Conservation (phyloP, 1,284 basidiomycete species). For the Stygiomarasmius scandens region DNA sequence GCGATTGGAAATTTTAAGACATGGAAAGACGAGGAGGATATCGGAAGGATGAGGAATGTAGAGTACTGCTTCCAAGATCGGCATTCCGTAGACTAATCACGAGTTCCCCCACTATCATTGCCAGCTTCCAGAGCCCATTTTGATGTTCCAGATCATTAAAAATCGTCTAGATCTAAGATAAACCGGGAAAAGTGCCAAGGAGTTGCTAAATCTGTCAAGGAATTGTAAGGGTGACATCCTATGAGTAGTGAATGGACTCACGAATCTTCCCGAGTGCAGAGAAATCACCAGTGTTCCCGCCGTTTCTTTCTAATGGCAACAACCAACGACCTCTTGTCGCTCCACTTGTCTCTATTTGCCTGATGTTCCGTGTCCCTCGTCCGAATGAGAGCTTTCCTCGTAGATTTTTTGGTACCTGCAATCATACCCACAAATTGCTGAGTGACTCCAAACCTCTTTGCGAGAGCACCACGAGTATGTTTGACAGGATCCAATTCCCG, state of each 20-base stretch:
- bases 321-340: slow-evolving; percentile 55
- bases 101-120: slow-evolving; percentile 17
- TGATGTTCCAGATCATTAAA: neutral
- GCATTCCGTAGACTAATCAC: slow-evolving; percentile 37
- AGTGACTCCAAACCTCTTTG: slow-evolving; percentile 61
- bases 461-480: slow-evolving; percentile 55
- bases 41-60: neutral
- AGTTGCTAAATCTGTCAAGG: neutral
- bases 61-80: slow-evolving; percentile 22
- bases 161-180: neutral
- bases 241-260: neutral
- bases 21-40: neutral
- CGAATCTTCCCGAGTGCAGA: neutral
- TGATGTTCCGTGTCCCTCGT: slow-evolving; percentile 43
- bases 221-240: neutral
- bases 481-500: slow-evolving; percentile 51
- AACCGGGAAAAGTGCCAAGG: neutral
- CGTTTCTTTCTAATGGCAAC: slow-evolving; percentile 59
- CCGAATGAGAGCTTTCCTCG: slow-evolving; percentile 40
- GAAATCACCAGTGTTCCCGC: slow-evolving; percentile 57
- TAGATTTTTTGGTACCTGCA: slow-evolving; percentile 55
- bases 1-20: neutral
- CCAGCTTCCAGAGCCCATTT: neutral
- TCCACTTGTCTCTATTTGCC: slow-evolving; percentile 53
- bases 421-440: slow-evolving; percentile 55